Evolutionary conservation across 768 basidiomycete genomes (phyloP), one percentile per base, ranked within the genome.

Genomic region (Psilocybe subaeruginosa): DNA sequence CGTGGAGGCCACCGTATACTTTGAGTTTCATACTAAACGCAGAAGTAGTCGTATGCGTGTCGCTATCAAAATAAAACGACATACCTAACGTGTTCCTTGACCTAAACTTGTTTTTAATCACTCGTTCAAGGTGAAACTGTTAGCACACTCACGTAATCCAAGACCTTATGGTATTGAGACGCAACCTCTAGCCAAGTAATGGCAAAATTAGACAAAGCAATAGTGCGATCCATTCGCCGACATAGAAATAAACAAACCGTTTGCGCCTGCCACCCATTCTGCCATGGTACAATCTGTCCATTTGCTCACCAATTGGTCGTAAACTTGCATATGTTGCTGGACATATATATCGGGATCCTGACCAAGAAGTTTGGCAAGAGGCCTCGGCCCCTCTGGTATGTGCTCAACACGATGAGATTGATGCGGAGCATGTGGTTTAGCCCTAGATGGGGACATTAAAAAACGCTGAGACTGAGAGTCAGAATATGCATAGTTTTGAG

Each of bases 211-310:
- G 23, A 23, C 23, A 23, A 23, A 23, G 23, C 23, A 23, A 23
- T 23, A 23, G 23, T 23, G 23, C 1, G 17, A 30, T 27, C n/a
- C 2, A 35, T 51, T 35, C 19, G 19, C 43, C 11, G 19, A 35
- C 53, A 33, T 16, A 54, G 45, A 17, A 16, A 35, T 35, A 37
- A 17, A 54, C 68, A 51, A 39, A 85, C 85, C 83, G 51, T 84
- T 77, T 0, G 80, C 82, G 4, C 85, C 87, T 27, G 80, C 74
- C 4, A 75, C 68, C 87, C 87, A 87, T 54, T 87, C 85, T 12
- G 82, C 80, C 58, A 78, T 70, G 0, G 77, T 75, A 58, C 83
- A 84, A 6, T 78, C 74, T 12, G 75, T 75, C 85, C 85, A 88
- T 61, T 76, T 80, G 60, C 75, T 74, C 30, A 75, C 69, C 29